Conservation (phyloP, 768 basidiomycete genomes). For the Termitomyces sp. region DNA sequence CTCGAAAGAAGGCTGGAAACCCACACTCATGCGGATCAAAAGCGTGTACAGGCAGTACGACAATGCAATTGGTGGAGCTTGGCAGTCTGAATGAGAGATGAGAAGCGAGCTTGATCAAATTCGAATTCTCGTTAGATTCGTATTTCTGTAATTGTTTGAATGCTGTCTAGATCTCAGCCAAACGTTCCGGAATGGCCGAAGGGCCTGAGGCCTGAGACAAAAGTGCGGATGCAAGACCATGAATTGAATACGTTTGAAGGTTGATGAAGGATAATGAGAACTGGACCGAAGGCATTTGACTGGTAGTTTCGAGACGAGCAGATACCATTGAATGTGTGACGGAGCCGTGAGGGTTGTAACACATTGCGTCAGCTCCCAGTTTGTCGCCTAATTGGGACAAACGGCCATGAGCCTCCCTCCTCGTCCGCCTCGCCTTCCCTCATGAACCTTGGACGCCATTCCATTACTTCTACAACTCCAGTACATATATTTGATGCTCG, state of each 20-base stretch:
- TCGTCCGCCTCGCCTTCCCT: slow-evolving; percentile 17
- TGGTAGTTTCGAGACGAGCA: not conserved
- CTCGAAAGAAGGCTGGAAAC: not conserved
- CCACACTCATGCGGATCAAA: not conserved
- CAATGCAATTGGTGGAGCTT: not conserved
- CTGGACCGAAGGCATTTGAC: not conserved
- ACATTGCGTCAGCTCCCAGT: slow-evolving; percentile 6
- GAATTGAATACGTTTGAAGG: not conserved
- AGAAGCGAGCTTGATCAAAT: not conserved
- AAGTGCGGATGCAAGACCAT: not conserved
- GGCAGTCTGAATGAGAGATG: not conserved
- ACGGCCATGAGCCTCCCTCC: slow-evolving; percentile 12
- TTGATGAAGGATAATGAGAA: not conserved
- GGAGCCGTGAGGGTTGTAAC: not conserved
- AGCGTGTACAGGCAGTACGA: not conserved
- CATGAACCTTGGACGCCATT: slow-evolving; percentile 87
- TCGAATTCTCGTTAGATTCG: not conserved
- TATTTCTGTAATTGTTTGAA: not conserved
- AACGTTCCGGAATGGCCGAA: not conserved
- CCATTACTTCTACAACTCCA: slow-evolving; percentile 71
- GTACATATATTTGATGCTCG: slow-evolving; percentile 71
- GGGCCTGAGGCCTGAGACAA: not conserved
- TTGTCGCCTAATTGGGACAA: slow-evolving; percentile 14
- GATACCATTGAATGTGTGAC: not conserved
- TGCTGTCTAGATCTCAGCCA: not conserved